phyloP scores from a whole-genome alignment of 2,329 filamentous ascomycete species.

The Fusarium devonianum region DNA sequence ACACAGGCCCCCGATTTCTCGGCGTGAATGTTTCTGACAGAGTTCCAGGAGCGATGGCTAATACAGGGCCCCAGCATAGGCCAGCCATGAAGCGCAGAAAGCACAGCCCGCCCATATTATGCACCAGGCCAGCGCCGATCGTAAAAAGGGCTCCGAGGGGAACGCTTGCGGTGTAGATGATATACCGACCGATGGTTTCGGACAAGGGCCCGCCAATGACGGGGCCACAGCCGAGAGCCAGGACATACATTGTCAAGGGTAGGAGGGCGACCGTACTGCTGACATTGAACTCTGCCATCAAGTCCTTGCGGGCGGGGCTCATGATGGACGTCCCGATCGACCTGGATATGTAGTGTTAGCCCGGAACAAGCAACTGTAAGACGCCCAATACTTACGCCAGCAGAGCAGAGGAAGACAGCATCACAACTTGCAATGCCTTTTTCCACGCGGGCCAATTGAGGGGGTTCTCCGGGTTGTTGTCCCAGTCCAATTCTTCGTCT shows the following conservation, averaged over 20 bases:
- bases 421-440: slow-evolving; percentile 51
- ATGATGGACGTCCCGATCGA: slow-evolving; percentile 28
- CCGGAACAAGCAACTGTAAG: background rate
- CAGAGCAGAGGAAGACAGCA: slow-evolving; percentile 50
- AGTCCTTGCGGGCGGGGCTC: slow-evolving; percentile 38
- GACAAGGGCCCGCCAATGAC: slow-evolving; percentile 65
- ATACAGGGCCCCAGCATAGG: slow-evolving; percentile 56
- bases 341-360: background rate
- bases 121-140: slow-evolving; percentile 60
- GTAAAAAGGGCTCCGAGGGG: slow-evolving; percentile 62
- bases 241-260: slow-evolving; percentile 65
- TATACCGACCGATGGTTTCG: slow-evolving; percentile 63
- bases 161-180: slow-evolving; percentile 57
- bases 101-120: slow-evolving; percentile 58
- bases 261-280: slow-evolving; percentile 64
- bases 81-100: slow-evolving; percentile 65
- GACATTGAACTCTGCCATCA: slow-evolving; percentile 62
- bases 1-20: slow-evolving; percentile 51
- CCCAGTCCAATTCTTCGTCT: slow-evolving; percentile 44
- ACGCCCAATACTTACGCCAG: slow-evolving; percentile 47
- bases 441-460: slow-evolving; percentile 57
- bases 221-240: slow-evolving; percentile 67
- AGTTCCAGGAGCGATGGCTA: slow-evolving; percentile 59
- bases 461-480: slow-evolving; percentile 54
- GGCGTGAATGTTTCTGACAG: slow-evolving; percentile 58